A percentile compares a stretch with the other conserved stretches of the same genome.
Evolutionary conservation across 805 yeast species (phyloP).

Genomic region (Cyberlindnera euphorbiae): DNA sequence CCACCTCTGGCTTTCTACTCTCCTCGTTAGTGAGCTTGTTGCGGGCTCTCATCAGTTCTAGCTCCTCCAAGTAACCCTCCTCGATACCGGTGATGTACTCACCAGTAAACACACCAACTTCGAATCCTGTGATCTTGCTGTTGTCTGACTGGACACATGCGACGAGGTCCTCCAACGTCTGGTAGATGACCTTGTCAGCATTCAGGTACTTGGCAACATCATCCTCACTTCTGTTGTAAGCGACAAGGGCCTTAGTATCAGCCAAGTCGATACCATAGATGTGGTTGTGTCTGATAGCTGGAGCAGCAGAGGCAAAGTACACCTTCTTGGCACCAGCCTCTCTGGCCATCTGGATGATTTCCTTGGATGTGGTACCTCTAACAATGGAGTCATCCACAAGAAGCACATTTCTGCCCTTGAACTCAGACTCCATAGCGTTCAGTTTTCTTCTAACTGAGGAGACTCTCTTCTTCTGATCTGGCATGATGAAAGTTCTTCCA

Average conservation of each 20-base stretch:
- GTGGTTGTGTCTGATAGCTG: constrained; percentile 94
- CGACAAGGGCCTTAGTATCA: constrained; percentile 89
- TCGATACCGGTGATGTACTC: constrained; percentile 92
- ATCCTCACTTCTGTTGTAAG: constrained; percentile 68
- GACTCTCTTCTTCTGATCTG: constrained; percentile 90
- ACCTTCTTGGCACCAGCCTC: constrained; percentile 97
- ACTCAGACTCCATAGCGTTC: constrained; percentile 94
- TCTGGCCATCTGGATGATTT: constrained; percentile 96
- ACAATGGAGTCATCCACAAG: constrained; percentile 97
- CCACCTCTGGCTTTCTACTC: constrained; percentile 69
- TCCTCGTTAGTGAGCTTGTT: constrained; percentile 62
- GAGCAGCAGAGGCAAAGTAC: constrained; percentile 96
- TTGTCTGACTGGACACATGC: constrained; percentile 62
- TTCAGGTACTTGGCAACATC: constrained; percentile 77
- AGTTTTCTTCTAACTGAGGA: constrained; percentile 91
- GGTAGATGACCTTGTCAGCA: constrained; percentile 89
- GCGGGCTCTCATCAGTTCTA: constrained; percentile 77
- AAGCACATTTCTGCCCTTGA: constrained; percentile 76
- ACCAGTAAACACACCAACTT: constrained; percentile 97
- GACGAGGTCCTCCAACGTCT: constrained; percentile 74
- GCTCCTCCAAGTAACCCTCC: constrained; percentile 71
- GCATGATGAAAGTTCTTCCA: constrained; percentile 98
- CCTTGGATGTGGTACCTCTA: constrained; percentile 95
- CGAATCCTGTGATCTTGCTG: constrained; percentile 55
- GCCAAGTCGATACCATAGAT: constrained; percentile 97